Conservation (phyloP, 352 stramenopile genomes). For the Globisporangium paddicum region DNA sequence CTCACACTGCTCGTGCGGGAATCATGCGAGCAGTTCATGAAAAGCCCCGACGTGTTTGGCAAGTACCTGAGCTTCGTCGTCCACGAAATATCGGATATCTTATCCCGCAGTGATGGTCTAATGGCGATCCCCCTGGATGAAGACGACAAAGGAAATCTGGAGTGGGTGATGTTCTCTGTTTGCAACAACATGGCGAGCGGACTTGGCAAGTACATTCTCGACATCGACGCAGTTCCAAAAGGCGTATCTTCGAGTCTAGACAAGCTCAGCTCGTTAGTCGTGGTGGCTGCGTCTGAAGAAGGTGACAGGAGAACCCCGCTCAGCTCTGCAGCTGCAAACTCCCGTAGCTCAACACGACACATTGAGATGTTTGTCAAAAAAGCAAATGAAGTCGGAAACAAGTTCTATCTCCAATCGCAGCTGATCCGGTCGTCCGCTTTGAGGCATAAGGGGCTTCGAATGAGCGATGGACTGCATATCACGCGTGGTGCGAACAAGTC, state of each 20-base stretch:
- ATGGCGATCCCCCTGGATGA: slow-evolving; percentile 23
- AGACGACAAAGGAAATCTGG: slow-evolving; percentile 62
- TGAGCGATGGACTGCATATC: background rate
- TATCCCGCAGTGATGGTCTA: slow-evolving; percentile 14
- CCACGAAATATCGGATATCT: slow-evolving; percentile 66
- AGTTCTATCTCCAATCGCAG: slow-evolving; percentile 43
- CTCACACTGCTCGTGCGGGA: slow-evolving; percentile 59
- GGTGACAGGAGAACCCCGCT: background rate
- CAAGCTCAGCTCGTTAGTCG: slow-evolving; percentile 60
- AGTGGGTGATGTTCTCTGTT: slow-evolving; percentile 75
- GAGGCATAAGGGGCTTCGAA: background rate
- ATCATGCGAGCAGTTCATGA: slow-evolving; percentile 62
- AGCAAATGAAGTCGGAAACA: slow-evolving; percentile 33
- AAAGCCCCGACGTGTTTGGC: slow-evolving; percentile 60
- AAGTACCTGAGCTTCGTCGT: slow-evolving; percentile 77
- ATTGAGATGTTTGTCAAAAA: slow-evolving; percentile 60
- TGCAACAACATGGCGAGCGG: slow-evolving; percentile 68
- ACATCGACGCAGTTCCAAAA: slow-evolving; percentile 55
- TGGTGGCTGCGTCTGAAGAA: slow-evolving; percentile 14
- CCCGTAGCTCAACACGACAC: slow-evolving; percentile 26
- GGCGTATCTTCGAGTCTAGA: slow-evolving; percentile 63
- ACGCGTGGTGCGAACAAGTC: background rate
- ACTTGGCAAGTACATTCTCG: slow-evolving; percentile 65
- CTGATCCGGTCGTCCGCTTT: slow-evolving; percentile 4
- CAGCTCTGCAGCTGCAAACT: background rate